Percentiles rank a stretch among this genome's conserved stretches.
Conservation (phyloP, 192 early-diverging fungal species). For the Entomortierella chlamydospora region DNA sequence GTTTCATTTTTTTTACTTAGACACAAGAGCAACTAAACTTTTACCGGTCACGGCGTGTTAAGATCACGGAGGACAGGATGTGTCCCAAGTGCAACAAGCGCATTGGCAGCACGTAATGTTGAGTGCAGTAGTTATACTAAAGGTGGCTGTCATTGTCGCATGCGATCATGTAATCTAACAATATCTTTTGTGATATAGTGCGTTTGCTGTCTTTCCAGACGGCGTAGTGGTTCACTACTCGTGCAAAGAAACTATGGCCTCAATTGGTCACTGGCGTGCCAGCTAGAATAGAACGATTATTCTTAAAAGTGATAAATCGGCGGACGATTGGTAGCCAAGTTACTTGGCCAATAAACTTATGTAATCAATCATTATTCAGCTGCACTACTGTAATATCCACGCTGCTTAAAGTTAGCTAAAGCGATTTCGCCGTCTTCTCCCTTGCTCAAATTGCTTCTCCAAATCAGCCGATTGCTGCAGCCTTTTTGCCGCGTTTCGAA, state of each 20-base stretch:
- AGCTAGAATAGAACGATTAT: background rate
- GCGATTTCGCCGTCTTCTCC: conserved; percentile 15
- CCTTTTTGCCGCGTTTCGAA: conserved; percentile 19
- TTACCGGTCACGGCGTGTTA: conserved; percentile 68
- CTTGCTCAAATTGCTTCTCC: conserved; percentile 36
- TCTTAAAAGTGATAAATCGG: background rate
- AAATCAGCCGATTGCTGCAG: conserved; percentile 14
- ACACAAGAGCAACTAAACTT: conserved; percentile 73
- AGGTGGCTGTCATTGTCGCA: background rate
- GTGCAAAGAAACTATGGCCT: conserved; percentile 67
- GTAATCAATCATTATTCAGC: too few species aligned
- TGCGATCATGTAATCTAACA: background rate
- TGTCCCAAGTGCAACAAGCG: conserved; percentile 77
- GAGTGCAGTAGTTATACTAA: background rate
- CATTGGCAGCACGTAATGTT: conserved; percentile 67
- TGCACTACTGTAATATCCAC: too few species aligned
- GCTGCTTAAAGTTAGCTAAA: conserved; percentile 5
- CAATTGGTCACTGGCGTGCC: conserved; percentile 36
- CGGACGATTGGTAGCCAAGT: too few species aligned
- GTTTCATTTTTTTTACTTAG: conserved; percentile 42
- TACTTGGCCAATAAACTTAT: too few species aligned
- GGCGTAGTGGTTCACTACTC: conserved; percentile 80
- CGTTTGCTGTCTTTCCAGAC: conserved; percentile 80
- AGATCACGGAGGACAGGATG: conserved; percentile 81
- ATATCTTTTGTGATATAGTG: conserved; percentile 48